Percentiles rank a stretch among this genome's conserved stretches.
Conservation (phyloP, 2,329 filamentous ascomycete species). For the Ophioceras dolichostomum region DNA sequence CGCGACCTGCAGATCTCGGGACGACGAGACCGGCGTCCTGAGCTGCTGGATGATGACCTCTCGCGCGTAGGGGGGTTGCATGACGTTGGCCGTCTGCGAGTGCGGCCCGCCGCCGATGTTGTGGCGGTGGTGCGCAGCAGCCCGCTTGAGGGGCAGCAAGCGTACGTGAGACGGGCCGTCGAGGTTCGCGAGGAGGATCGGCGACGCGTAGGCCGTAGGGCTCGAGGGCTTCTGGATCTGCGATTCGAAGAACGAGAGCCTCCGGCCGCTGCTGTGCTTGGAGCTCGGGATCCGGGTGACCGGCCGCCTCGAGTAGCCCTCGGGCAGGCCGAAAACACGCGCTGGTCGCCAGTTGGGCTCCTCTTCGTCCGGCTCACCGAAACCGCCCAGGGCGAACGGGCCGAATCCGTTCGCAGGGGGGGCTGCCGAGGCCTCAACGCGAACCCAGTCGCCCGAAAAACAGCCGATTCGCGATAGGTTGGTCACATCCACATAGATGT, state of each 20-base stretch:
- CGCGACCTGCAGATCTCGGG: conserved; percentile 72
- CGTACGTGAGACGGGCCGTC: conserved; percentile 67
- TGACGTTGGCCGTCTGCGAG: conserved; percentile 38
- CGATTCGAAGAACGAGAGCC: conserved; percentile 53
- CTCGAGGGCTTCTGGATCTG: conserved; percentile 49
- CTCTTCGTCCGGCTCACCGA: conserved; percentile 21
- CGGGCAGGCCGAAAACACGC: conserved; percentile 80
- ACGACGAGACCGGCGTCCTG: conserved; percentile 77
- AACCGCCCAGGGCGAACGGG: conserved; percentile 55
- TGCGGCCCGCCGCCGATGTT: conserved; percentile 36
- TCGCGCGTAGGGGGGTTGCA: conserved; percentile 45
- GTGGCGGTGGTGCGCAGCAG: conserved; percentile 14
- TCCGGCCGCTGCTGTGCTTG: conserved; percentile 34
- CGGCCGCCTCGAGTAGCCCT: conserved; percentile 51
- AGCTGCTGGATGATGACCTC: conserved; percentile 86
- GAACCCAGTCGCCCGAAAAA: conserved; percentile 96
- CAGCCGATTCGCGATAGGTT: conserved; percentile 83
- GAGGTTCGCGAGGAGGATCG: conserved; percentile 77
- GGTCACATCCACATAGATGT: conserved; percentile 81
- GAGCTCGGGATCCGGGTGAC: conserved; percentile 48
- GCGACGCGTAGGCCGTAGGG: conserved; percentile 64
- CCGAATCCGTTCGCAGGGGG: conserved; percentile 56
- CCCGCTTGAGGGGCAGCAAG: conserved; percentile 36
- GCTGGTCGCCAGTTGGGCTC: conserved; percentile 65
- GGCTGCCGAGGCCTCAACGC: conserved; percentile 65